phyloP scores from a whole-genome alignment of 306 rosid genomes.

The Pterocarpus macrocarpus region DNA sequence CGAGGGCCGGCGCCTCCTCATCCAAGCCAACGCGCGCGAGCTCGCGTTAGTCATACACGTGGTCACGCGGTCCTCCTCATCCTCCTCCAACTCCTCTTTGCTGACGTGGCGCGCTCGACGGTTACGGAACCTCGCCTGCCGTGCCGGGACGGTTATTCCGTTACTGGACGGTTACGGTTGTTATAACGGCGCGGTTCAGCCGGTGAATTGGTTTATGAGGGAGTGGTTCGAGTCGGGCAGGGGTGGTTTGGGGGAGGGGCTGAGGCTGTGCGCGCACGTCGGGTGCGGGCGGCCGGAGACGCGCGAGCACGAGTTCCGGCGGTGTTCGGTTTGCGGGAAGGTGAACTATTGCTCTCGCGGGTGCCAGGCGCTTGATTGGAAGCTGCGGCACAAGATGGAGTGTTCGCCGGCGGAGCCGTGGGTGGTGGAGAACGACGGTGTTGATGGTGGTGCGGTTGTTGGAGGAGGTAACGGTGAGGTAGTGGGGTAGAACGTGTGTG shows the following conservation, averaged over 20 bases:
- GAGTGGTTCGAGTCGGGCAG: slow-evolving; percentile 67
- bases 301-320: slow-evolving; percentile 70
- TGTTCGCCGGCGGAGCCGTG: slow-evolving; percentile 58
- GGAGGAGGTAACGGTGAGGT: slow-evolving; percentile 18
- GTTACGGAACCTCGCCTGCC: slow-evolving; percentile 35
- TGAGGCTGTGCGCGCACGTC: slow-evolving; percentile 62
- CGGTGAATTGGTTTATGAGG: slow-evolving; percentile 60
- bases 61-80: slow-evolving; percentile 27
- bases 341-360: slow-evolving; percentile 81
- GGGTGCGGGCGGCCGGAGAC: slow-evolving; percentile 81
- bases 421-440: slow-evolving; percentile 54
- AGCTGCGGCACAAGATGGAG: slow-evolving; percentile 60
- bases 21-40: slow-evolving; percentile 76
- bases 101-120: slow-evolving; percentile 45
- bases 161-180: slow-evolving; percentile 57
- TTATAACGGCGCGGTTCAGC: slow-evolving; percentile 49
- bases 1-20: slow-evolving; percentile 66
- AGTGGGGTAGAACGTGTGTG: background rate
- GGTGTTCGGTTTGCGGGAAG: slow-evolving; percentile 73
- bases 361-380: slow-evolving; percentile 83
- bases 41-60: slow-evolving; percentile 57
- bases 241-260: slow-evolving; percentile 41
- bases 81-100: slow-evolving; percentile 6
- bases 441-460: slow-evolving; percentile 27
- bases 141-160: slow-evolving; percentile 41